phyloP scores from a whole-genome alignment of 495 filamentous ascomycete species.

The Niebla homalea region DNA sequence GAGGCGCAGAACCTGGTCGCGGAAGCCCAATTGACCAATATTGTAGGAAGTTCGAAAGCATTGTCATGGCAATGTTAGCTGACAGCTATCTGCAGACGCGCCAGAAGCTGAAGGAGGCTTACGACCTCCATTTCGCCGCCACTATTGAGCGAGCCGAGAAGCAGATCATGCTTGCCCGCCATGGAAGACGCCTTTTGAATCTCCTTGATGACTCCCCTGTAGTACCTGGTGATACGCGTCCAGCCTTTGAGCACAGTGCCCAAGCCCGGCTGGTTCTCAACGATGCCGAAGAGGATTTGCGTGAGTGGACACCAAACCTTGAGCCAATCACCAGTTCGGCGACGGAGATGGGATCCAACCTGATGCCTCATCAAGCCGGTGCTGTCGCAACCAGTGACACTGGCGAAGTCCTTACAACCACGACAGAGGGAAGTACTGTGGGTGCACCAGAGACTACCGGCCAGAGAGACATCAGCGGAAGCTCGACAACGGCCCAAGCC shows the following conservation, averaged over 20 bases:
- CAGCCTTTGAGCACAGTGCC: slow-evolving; percentile 46
- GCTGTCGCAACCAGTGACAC: slow-evolving; percentile 7
- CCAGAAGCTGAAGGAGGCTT: slow-evolving; percentile 87
- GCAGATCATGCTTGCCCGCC: slow-evolving; percentile 81
- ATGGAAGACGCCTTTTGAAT: slow-evolving; percentile 72
- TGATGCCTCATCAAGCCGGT: slow-evolving; percentile 13
- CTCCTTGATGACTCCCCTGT: slow-evolving; percentile 86
- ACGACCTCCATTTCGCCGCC: slow-evolving; percentile 70
- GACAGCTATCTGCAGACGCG: slow-evolving; percentile 45
- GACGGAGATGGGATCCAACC: slow-evolving; percentile 15
- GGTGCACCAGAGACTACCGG: slow-evolving; percentile 2
- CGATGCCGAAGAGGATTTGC: slow-evolving; percentile 80
- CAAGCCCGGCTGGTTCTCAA: slow-evolving; percentile 75
- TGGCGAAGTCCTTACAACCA: background rate
- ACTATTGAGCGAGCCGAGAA: slow-evolving; percentile 93
- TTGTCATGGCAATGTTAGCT: background rate
- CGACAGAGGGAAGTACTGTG: background rate
- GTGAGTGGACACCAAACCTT: slow-evolving; percentile 51
- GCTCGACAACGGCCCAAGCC: slow-evolving; percentile 5
- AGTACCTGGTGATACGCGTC: slow-evolving; percentile 67
- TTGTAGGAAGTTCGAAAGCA: slow-evolving; percentile 36
- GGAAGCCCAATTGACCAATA: slow-evolving; percentile 90
- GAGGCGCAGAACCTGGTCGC: slow-evolving; percentile 94
- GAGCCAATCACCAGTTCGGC: slow-evolving; percentile 38
- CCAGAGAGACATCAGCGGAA: slow-evolving; percentile 10